A percentile compares a stretch with the other conserved stretches of the same genome.
Evolutionary conservation across 106 monocot species (phyloP).

Genomic region (Apostasia shenzhenica): DNA sequence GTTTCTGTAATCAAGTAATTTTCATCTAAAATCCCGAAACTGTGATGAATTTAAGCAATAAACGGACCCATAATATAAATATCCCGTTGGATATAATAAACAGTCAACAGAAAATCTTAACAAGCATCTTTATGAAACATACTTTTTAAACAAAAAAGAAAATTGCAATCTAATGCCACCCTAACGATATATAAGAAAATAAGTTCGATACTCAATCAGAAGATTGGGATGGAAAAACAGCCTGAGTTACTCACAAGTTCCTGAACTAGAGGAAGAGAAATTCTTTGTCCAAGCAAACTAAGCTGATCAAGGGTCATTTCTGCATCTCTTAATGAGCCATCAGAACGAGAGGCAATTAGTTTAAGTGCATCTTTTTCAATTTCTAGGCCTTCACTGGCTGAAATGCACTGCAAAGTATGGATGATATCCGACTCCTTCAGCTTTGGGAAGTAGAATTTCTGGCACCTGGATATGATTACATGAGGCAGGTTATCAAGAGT

Average conservation of each 20-base stretch:
- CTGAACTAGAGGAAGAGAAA: slow-evolving; percentile 78
- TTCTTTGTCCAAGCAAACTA: slow-evolving; percentile 82
- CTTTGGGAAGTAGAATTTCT: slow-evolving; percentile 94
- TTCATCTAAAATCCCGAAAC: too few relatives aligned
- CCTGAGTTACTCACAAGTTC: slow-evolving; percentile 72
- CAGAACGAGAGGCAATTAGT: slow-evolving; percentile 78
- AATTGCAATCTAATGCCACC: too few relatives aligned
- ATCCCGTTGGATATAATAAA: too few relatives aligned
- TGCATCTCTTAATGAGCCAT: slow-evolving; percentile 94
- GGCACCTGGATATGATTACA: slow-evolving; percentile 77
- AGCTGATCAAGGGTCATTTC: slow-evolving; percentile 96
- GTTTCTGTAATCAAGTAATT: too few relatives aligned
- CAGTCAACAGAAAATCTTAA: too few relatives aligned
- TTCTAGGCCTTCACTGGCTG: slow-evolving; percentile 66
- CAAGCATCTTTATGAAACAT: too few relatives aligned
- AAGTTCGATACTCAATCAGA: too few relatives aligned
- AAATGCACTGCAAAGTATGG: slow-evolving; percentile 54
- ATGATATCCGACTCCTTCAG: slow-evolving; percentile 79
- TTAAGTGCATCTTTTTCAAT: slow-evolving; percentile 74
- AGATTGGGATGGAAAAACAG: background rate
- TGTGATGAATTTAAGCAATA: too few relatives aligned
- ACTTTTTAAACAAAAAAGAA: too few relatives aligned
- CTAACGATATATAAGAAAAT: too few relatives aligned
- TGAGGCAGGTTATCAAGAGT: slow-evolving; percentile 76
- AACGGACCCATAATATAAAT: too few relatives aligned